Percentiles rank a stretch among this genome's conserved stretches.
Evolutionary conservation across 2,329 filamentous ascomycete genomes (phyloP).

Genomic region (Apiospora phragmitis): DNA sequence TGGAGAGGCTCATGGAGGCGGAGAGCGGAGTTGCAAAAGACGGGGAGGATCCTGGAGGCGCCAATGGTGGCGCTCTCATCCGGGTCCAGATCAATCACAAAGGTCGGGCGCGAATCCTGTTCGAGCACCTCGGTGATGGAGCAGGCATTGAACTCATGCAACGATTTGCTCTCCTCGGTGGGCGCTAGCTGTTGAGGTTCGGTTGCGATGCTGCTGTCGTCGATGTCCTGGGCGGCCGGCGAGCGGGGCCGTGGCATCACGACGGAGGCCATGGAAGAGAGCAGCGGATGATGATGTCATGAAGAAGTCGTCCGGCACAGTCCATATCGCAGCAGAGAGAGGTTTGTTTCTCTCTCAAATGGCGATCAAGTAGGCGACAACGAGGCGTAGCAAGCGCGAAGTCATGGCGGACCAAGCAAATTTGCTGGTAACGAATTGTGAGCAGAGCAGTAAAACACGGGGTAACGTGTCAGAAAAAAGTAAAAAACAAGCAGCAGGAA

Average conservation of each 20-base stretch:
- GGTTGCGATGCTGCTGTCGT: neutral
- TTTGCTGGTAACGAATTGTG: neutral
- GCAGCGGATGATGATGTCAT: neutral
- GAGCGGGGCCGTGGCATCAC: neutral
- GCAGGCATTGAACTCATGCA: conserved; percentile 23
- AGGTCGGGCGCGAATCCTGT: conserved; percentile 38
- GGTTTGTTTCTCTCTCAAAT: neutral
- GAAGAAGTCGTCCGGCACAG: neutral
- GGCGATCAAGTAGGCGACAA: neutral
- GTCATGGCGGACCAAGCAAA: neutral
- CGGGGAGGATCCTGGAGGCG: conserved; percentile 27
- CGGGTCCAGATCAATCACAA: conserved; percentile 39
- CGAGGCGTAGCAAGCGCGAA: neutral
- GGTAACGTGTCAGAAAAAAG: neutral
- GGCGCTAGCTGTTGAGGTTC: neutral
- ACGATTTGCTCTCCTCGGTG: conserved; percentile 11
- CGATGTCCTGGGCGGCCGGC: neutral
- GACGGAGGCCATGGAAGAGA: neutral
- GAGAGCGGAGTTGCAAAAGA: conserved; percentile 38
- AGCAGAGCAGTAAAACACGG: neutral
- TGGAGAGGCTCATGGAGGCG: conserved; percentile 33
- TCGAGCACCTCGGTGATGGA: conserved; percentile 34
- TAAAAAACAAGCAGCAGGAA: neutral
- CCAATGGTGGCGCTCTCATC: conserved; percentile 26
- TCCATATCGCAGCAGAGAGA: neutral